phyloP scores from a whole-genome alignment of 2,329 filamentous ascomycete species.

The Pseudogymnoascus sp. region DNA sequence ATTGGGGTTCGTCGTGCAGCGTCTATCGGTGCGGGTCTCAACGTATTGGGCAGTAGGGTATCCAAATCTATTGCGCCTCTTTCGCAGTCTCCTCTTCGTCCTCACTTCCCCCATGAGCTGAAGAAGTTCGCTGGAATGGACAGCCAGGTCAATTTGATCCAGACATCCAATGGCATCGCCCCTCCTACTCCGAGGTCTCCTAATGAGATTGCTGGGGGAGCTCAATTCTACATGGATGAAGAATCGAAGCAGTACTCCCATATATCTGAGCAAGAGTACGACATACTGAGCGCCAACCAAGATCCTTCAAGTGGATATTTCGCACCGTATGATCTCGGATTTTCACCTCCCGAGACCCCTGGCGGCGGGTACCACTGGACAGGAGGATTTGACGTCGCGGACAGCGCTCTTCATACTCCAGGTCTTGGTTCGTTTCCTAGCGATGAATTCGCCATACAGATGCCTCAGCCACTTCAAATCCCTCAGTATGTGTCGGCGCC shows the following conservation, averaged over 20 bases:
- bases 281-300: not conserved
- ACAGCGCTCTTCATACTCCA: constrained; percentile 10
- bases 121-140: constrained; percentile 7
- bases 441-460: not conserved
- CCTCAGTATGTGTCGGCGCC: constrained; percentile 9
- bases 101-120: not conserved
- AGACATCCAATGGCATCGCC: not conserved
- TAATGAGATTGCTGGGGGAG: not conserved
- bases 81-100: constrained; percentile 4
- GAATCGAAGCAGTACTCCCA: not conserved
- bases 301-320: not conserved
- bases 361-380: not conserved
- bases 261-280: not conserved
- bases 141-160: constrained; percentile 7
- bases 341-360: constrained; percentile 11
- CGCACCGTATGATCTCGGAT: not conserved
- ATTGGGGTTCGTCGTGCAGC: constrained; percentile 1
- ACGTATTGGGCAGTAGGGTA: constrained; percentile 8
- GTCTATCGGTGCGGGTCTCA: constrained; percentile 7
- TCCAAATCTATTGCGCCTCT: not conserved
- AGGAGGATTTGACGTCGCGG: constrained; percentile 6
- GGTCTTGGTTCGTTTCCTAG: constrained; percentile 1
- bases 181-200: constrained; percentile 10
- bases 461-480: constrained; percentile 8
- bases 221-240: not conserved